A percentile compares a stretch with the other conserved stretches of the same genome.
These are phyloP conservation scores for Cryoendolithus antarcticus DNA, from an alignment of 2,329 filamentous ascomycete species.

Conservation along the genomic window DNA sequence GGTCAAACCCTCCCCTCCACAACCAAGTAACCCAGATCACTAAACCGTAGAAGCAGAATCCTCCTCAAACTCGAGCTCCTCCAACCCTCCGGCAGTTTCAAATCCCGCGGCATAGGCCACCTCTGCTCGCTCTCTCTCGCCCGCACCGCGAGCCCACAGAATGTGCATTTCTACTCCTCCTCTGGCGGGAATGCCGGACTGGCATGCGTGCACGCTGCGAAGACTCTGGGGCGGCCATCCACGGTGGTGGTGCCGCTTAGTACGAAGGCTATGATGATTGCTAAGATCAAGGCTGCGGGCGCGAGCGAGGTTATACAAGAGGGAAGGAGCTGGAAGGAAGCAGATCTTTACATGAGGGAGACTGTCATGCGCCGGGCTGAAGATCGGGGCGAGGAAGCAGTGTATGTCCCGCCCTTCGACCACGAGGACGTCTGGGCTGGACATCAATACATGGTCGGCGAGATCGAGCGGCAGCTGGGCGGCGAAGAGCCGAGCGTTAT, in stretches of 20 bases:
- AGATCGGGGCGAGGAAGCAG: constrained; percentile 33
- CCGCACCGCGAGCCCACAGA: constrained; percentile 21
- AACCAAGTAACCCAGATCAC: constrained; percentile 5
- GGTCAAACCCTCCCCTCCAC: constrained; percentile 14
- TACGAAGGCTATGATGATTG: constrained; percentile 57
- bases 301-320: constrained; percentile 55
- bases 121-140: constrained; percentile 46
- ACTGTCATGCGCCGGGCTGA: constrained; percentile 36
- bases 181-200: constrained; percentile 78
- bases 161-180: constrained; percentile 63
- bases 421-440: constrained; percentile 57
- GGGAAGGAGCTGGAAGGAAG: constrained; percentile 56
- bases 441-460: constrained; percentile 47
- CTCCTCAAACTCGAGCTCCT: constrained; percentile 78
- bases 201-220: constrained; percentile 62
- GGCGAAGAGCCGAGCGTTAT: constrained; percentile 47
- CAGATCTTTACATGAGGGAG: constrained; percentile 53
- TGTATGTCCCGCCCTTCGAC: constrained; percentile 62
- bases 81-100: constrained; percentile 78
- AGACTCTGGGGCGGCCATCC: constrained; percentile 48
- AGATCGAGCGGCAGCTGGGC: constrained; percentile 30
- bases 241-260: constrained; percentile 62
- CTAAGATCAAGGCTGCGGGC: constrained; percentile 58
- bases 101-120: constrained; percentile 63
- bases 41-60: constrained; percentile 49